Base-by-base conservation (phyloP, 2,329 filamentous ascomycete genomes). In the Aureobasidium musti region DNA sequence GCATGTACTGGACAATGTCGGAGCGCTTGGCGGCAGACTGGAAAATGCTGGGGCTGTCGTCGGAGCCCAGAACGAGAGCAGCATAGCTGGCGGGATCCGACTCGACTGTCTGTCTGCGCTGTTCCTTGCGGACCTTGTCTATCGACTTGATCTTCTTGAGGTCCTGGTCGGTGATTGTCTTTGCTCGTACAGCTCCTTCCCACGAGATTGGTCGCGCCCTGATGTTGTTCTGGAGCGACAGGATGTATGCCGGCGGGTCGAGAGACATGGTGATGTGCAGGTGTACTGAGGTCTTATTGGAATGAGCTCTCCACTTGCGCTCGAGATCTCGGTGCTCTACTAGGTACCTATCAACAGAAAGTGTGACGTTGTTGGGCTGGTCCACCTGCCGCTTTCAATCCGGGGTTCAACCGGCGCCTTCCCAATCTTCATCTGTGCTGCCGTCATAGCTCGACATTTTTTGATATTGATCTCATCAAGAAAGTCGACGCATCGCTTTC, bases 81-180 rank as follows among this genome's bases (percentile, higher is more conserved):
- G 88, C 86, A 80, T 97, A 99, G 71, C 89, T 91, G 72, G 89
- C 84, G 28, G 94, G 80, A 79, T 97, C 91, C 66, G 80, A 81
- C 77, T 96, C 91, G 69, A 98, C 88, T 21, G 88, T 89, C 75
- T 94, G 87, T 76, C 89, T 89, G 75, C 93, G 87, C 80, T 92
- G 90, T 72, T 98, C 95, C 79, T 92, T 95, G 79, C 92, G 91
- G 71, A 95, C 91, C 81, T 97, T 98, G 79, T 98, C 95, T 73
- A 98, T 91, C 69, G 93, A 91, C 79, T 93, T 93, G 81, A 99
- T 97, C 84, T 93, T 94, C 82, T 90, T 91, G 73, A 97, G 87
- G 79, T 99, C 94, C 72, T 91, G 89, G 72, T 98, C 94, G 67
- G 91, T 96, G 80, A 99, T 91, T 75, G 92, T 95, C 78, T 93